phyloP scores from a whole-genome alignment of 2,329 filamentous ascomycete species.

The Drechslerella stenobrocha region DNA sequence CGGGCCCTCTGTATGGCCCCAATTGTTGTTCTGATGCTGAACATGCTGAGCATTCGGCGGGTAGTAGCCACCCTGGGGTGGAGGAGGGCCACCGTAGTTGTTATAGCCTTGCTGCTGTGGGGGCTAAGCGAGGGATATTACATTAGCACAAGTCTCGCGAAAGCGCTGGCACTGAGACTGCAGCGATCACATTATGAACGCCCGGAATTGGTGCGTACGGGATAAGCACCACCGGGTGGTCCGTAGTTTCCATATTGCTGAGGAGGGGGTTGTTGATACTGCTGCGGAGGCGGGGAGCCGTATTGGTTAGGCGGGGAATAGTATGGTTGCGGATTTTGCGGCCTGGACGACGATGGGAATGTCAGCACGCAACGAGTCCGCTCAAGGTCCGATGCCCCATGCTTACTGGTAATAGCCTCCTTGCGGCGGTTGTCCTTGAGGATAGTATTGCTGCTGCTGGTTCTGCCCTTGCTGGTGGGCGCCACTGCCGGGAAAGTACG shows the following conservation, averaged over 20 bases:
- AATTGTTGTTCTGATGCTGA: conserved; percentile 26
- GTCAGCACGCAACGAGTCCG: not conserved
- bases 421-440: conserved; percentile 32
- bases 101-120: conserved; percentile 14
- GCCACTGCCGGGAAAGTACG: conserved; percentile 43
- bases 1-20: conserved; percentile 37
- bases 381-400: not conserved
- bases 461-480: conserved; percentile 29
- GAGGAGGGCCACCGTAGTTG: conserved; percentile 32
- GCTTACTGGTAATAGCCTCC: conserved; percentile 43
- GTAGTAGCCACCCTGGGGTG: conserved; percentile 30
- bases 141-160: not conserved
- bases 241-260: conserved; percentile 37
- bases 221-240: conserved; percentile 25
- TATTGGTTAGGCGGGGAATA: conserved; percentile 28
- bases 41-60: conserved; percentile 34
- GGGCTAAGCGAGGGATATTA: conserved; percentile 2
- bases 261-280: conserved; percentile 21
- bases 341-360: conserved; percentile 6
- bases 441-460: conserved; percentile 31
- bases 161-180: no score
- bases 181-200: not conserved
- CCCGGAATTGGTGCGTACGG: conserved; percentile 18
- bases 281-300: conserved; percentile 31
- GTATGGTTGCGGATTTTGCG: conserved; percentile 12